A percentile compares a stretch with the other conserved stretches of the same genome.
Conservation (phyloP, 2,329 filamentous ascomycete species). For the Monilinia aucupariae region DNA sequence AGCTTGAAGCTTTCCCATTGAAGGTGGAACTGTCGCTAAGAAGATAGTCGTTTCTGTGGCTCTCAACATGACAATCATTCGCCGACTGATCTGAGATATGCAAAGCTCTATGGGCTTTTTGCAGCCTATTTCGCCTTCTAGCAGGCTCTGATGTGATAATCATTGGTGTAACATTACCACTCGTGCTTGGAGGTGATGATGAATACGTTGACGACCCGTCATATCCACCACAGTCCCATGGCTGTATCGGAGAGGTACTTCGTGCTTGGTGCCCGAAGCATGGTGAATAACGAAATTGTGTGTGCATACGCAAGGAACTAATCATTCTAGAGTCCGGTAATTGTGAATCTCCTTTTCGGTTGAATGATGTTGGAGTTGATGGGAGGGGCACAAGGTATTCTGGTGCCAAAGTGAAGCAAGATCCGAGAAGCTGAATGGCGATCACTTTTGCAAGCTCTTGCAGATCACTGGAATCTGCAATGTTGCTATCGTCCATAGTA, state of each 20-base stretch:
- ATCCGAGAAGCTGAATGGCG: constrained; percentile 32
- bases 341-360: constrained; percentile 9
- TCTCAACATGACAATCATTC: constrained; percentile 9
- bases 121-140: constrained; percentile 7
- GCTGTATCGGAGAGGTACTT: constrained; percentile 30
- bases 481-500: constrained; percentile 28
- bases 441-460: constrained; percentile 33
- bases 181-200: constrained; percentile 11
- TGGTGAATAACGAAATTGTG: constrained; percentile 33
- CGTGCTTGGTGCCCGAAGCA: constrained; percentile 33
- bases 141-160: constrained; percentile 13
- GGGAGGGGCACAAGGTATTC: constrained; percentile 20
- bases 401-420: constrained; percentile 33
- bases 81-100: constrained; percentile 21
- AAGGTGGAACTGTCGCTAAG: background rate
- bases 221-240: constrained; percentile 24
- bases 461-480: constrained; percentile 21
- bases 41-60: constrained; percentile 5
- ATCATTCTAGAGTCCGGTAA: constrained; percentile 31
- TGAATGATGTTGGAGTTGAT: constrained; percentile 9
- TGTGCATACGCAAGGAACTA: constrained; percentile 34
- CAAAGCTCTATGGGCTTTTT: constrained; percentile 16
- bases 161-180: constrained; percentile 15
- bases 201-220: constrained; percentile 21
- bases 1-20: background rate